Base-by-base conservation (phyloP, 352 stramenopile species). In the Phytopythium litorale region DNA sequence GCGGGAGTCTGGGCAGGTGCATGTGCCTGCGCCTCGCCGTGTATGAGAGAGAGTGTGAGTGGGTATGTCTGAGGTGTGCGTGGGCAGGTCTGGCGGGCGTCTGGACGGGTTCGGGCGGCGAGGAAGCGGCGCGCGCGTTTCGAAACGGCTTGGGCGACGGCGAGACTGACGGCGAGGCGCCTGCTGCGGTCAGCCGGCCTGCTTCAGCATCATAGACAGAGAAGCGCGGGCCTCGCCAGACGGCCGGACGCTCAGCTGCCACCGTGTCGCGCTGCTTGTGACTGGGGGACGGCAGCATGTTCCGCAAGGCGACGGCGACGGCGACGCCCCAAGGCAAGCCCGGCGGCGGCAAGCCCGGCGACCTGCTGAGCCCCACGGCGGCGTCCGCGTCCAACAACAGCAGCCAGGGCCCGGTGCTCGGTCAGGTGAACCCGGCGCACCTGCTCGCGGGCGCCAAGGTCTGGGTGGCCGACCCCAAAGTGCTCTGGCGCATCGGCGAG, bases 401-500 rank as follows among this genome's bases (percentile, higher is more conserved):
- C 30, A 48, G 38, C 15, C 37, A 50, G 16, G 25, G 3, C 11
- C 40, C 38, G 2, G 58, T 59, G 15, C 66, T 90, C 1, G 81
- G 83, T 3, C 71, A 82, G 35, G 77, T 88, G 52, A 73, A 79
- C 37, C 65, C 81, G 8, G 76, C 40, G 25, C 75, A 88, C 46
- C 54, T 89, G 51, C 68, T 77, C 4, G 48, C 74, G 2, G 81
- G 83, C 19, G 68, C 64, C 15, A 90, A 90, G 66, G 85, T 94
- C 38, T 94, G 85, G 85, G 78, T 94, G 40, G 65, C 79, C 16
- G 83, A 94, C 56, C 62, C 81, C 25, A 87, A 84, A 50, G 78
- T 89, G 28, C 72, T 94, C 15, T 94, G 83, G 83, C 76, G 83
- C n/a, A 78, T 94, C 19, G 85, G 83, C 18, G 81, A 94, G 58